A percentile compares a stretch with the other conserved stretches of the same genome.
These are phyloP conservation scores for Pleoardoris graminearum DNA, from an alignment of 2,329 filamentous ascomycete species.

Conservation along the genomic window DNA sequence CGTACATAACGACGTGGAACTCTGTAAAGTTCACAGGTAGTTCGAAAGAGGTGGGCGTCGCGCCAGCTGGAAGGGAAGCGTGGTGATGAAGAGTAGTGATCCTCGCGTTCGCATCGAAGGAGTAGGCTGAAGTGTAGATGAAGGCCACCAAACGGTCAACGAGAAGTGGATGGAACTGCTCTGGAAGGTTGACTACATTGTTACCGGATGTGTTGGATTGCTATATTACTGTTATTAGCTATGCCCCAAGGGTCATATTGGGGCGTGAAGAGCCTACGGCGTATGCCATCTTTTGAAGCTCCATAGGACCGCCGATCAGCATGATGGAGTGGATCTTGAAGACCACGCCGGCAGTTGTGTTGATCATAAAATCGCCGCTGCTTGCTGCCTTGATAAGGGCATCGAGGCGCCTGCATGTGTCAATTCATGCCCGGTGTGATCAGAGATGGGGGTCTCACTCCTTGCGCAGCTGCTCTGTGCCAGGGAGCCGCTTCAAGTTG, in stretches of 20 bases:
- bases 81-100: conserved; percentile 9
- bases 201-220: not conserved
- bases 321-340: conserved; percentile 18
- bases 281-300: conserved; percentile 12
- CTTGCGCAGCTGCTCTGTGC: not conserved
- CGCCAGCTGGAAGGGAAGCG: not conserved
- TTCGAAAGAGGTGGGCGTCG: not conserved
- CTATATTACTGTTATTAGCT: not conserved
- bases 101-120: not conserved
- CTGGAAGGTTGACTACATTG: not conserved
- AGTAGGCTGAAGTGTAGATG: conserved; percentile 19
- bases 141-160: conserved; percentile 18
- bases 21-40: not conserved
- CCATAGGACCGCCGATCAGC: conserved; percentile 18
- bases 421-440: not conserved
- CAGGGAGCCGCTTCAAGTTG: not conserved
- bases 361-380: conserved; percentile 17
- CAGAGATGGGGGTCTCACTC: not conserved
- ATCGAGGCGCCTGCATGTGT: conserved; percentile 4
- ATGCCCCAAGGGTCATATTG: not conserved
- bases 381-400: conserved; percentile 8
- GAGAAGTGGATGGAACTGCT: conserved; percentile 13
- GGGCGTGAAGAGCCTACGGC: conserved; percentile 4
- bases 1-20: conserved; percentile 16
- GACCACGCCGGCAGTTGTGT: conserved; percentile 11